These are phyloP conservation scores for Metarhizium robertsii DNA, from an alignment of 2,329 filamentous ascomycete genomes.

Conservation along the genomic window DNA sequence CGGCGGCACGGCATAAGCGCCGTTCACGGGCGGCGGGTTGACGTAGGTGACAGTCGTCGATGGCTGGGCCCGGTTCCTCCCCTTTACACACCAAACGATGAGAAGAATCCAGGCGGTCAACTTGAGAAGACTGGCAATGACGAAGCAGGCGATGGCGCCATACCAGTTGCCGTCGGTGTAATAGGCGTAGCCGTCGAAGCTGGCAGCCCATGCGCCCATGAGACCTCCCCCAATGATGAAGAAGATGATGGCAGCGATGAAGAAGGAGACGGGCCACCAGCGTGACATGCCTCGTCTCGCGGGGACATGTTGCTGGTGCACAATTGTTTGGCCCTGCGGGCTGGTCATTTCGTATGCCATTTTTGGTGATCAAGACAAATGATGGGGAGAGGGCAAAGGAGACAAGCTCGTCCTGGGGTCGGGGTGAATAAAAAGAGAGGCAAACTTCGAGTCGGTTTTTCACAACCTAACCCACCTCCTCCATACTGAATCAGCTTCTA, in stretches of 20 bases:
- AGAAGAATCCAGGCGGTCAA: slow-evolving; percentile 3
- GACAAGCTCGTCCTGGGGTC: neutral
- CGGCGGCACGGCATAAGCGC: neutral
- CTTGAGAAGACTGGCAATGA: neutral
- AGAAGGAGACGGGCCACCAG: slow-evolving; percentile 2
- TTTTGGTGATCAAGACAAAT: neutral
- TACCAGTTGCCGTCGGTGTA: neutral
- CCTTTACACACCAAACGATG: neutral
- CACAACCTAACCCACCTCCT: neutral
- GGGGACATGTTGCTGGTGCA: neutral
- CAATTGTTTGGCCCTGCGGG: neutral
- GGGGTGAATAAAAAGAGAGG: neutral
- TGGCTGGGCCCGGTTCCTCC: neutral
- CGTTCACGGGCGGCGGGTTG: neutral
- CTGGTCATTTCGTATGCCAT: neutral
- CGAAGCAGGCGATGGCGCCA: slow-evolving; percentile 1
- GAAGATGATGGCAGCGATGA: neutral
- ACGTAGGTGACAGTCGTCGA: neutral
- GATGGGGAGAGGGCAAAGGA: neutral
- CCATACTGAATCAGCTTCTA: neutral
- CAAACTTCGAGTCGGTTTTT: neutral
- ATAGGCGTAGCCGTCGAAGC: neutral
- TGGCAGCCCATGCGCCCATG: slow-evolving; percentile 1
- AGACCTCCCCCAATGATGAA: slow-evolving; percentile 1
- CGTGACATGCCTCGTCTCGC: neutral